phyloP scores from a whole-genome alignment of 371 early-diverging fungal genomes.

The Zancudomyces culisetae region DNA sequence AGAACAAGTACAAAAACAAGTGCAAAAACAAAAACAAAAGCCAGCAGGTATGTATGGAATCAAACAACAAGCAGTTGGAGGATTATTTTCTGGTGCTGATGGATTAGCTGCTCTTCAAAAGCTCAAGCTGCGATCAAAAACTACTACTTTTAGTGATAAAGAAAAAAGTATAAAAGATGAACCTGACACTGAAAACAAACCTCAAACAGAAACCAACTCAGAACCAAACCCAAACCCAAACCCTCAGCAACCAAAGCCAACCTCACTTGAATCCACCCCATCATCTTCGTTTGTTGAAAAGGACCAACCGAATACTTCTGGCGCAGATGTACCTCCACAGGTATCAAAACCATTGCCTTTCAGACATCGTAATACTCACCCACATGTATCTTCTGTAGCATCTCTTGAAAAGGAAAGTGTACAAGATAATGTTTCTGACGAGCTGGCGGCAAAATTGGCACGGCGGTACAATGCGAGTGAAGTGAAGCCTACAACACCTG shows the following conservation, averaged over 20 bases:
- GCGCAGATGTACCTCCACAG: neutral
- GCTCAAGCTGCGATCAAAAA: too few species aligned
- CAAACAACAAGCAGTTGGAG: neutral
- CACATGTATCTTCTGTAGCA: too few species aligned
- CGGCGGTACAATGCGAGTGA: neutral
- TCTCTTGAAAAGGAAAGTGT: too few species aligned
- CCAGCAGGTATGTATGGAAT: neutral
- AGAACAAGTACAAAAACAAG: neutral
- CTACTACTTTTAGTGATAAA: too few species aligned
- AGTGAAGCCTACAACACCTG: neutral
- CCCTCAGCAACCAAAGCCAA: neutral
- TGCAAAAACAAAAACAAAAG: neutral
- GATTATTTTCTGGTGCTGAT: neutral
- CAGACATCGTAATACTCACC: too few species aligned
- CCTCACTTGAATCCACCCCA: neutral
- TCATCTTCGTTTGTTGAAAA: too few species aligned
- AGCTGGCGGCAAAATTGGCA: conserved; percentile 5
- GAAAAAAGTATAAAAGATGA: neutral
- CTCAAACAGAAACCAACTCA: neutral
- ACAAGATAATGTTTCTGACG: conserved; percentile 3
- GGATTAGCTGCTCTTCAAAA: neutral
- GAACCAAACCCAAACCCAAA: neutral
- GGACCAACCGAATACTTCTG: too few species aligned
- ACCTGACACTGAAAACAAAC: neutral
- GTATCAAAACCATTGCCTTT: too few species aligned